Conservation (phyloP, 106 monocot genomes). For the Alisma plantagoaquatica region DNA sequence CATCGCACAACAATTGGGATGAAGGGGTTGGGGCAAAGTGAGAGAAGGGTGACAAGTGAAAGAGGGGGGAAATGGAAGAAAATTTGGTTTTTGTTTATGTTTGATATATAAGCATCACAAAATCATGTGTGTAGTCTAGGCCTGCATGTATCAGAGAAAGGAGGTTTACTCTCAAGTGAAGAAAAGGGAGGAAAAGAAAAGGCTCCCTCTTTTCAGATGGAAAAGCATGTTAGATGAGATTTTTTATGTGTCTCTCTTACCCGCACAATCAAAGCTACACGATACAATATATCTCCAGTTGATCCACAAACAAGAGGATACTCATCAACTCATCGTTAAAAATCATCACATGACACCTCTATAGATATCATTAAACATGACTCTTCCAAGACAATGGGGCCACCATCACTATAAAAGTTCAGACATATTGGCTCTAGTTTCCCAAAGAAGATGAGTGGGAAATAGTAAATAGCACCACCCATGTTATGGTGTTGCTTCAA, state of each 20-base stretch:
- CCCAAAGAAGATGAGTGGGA: too few species aligned
- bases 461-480: too few species aligned
- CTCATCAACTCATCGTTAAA: constrained; percentile 3
- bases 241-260: not conserved
- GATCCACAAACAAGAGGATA: not conserved
- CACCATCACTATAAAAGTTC: too few species aligned
- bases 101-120: not conserved
- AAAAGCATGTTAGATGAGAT: constrained; percentile 4
- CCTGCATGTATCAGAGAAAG: not conserved
- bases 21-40: too few species aligned
- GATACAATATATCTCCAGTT: not conserved
- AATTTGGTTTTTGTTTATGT: not conserved
- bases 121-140: not conserved
- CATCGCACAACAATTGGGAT: too few species aligned
- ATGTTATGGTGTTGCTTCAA: too few species aligned
- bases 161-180: not conserved
- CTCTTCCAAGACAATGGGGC: too few species aligned
- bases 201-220: not conserved
- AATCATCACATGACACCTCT: not conserved
- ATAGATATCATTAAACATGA: constrained; percentile 1
- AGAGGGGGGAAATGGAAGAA: not conserved
- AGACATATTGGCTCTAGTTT: too few species aligned
- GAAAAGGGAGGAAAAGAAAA: not conserved
- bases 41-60: not conserved
- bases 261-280: not conserved